Evolutionary conservation across 306 rosid species (phyloP).

Genomic region (Begonia masoniana): DNA sequence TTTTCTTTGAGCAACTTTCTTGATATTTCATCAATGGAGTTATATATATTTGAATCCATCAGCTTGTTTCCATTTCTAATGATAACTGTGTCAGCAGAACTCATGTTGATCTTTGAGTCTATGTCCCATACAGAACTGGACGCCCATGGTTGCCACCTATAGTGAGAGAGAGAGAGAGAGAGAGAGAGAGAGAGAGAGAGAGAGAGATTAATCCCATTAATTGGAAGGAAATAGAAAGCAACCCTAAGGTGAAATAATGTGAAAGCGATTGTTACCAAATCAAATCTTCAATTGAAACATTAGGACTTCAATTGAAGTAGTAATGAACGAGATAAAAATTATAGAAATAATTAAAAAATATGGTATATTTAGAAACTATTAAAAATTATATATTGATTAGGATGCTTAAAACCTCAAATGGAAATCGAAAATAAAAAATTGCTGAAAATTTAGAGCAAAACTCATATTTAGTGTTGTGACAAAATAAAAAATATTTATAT

Average conservation of each 20-base stretch:
- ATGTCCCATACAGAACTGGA: constrained; percentile 4
- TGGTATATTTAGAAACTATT: too few relatives aligned
- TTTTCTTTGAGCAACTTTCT: constrained; percentile 20
- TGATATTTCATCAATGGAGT: constrained; percentile 9
- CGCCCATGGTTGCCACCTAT: constrained; percentile 5
- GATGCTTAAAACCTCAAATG: too few relatives aligned
- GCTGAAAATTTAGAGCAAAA: too few relatives aligned
- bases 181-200: constrained; percentile 1
- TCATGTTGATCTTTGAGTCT: constrained; percentile 3
- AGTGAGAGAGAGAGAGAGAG: not conserved
- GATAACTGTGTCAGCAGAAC: constrained; percentile 1
- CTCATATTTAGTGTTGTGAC: too few relatives aligned
- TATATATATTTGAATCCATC: constrained; percentile 4
- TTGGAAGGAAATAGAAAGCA: not conserved
- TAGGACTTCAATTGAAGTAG: not conserved
- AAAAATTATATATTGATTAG: too few relatives aligned
- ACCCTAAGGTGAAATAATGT: not conserved
- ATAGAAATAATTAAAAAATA: not conserved
- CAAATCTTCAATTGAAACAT: too few relatives aligned
- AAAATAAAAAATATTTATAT: too few relatives aligned
- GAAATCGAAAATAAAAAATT: too few relatives aligned
- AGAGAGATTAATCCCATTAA: not conserved
- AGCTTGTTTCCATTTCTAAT: not conserved
- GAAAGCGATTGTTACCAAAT: not conserved
- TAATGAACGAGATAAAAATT: too few relatives aligned